Evolutionary conservation across 164 flowering plant species (phyloP).

Genomic region (Santalum album): DNA sequence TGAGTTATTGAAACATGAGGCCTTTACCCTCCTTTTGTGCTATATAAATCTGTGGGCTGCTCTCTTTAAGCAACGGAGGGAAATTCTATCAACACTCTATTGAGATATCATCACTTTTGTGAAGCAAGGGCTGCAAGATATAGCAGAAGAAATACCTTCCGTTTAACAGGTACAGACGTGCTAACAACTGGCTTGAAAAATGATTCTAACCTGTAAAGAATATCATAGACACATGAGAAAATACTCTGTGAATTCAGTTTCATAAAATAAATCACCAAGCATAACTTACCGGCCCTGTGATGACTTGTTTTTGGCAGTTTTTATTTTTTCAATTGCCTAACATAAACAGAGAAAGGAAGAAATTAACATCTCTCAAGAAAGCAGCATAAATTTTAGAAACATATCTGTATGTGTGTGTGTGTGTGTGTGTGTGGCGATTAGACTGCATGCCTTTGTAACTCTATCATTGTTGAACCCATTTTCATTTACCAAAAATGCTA

Average conservation of each 20-base stretch:
- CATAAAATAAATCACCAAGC: slow-evolving; percentile 5
- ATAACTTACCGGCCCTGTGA: slow-evolving; percentile 77
- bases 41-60: no score
- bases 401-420: no score
- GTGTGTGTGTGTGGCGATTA: no score
- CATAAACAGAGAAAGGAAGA: slow-evolving; percentile 5
- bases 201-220: slow-evolving; percentile 73
- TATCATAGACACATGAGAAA: slow-evolving; percentile 3
- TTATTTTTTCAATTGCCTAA: slow-evolving; percentile 89
- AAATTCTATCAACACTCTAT: not conserved
- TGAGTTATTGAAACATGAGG: no score
- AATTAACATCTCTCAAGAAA: not conserved
- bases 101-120: not conserved
- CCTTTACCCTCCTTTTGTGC: no score
- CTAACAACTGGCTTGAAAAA: slow-evolving; percentile 76
- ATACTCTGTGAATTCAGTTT: not conserved
- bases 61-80: not conserved
- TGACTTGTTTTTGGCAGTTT: slow-evolving; percentile 82
- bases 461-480: slow-evolving; percentile 89
- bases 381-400: not conserved
- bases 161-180: slow-evolving; percentile 46
- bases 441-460: slow-evolving; percentile 64
- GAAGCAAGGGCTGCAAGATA: not conserved
- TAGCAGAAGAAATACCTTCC: slow-evolving; percentile 58
- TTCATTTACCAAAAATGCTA: slow-evolving; percentile 66